phyloP scores from a whole-genome alignment of 1,139 yeast genomes.

The Zygoascus sp. region DNA sequence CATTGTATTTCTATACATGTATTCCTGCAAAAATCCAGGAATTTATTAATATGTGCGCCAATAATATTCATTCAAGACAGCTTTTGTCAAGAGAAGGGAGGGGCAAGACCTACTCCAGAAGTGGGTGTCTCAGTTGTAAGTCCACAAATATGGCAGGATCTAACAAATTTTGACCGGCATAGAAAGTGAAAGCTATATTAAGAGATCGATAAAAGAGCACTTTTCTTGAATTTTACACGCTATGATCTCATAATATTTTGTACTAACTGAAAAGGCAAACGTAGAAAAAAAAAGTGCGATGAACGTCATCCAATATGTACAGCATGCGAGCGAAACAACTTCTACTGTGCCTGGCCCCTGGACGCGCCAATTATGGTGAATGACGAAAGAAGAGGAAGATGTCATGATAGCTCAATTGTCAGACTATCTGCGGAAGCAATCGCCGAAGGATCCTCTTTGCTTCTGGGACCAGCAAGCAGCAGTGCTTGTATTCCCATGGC shows the following conservation, averaged over 20 bases:
- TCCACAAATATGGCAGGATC: background rate
- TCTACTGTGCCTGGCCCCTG: constrained; percentile 40
- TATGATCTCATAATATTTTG: no score
- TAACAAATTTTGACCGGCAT: background rate
- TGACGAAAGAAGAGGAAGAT: no score
- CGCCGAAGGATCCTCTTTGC: background rate
- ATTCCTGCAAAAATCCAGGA: background rate
- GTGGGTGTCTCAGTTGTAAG: constrained; percentile 10
- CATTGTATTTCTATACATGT: no score
- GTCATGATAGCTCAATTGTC: no score
- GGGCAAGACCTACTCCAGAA: constrained; percentile 4
- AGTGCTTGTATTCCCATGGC: background rate
- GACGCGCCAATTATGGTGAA: background rate
- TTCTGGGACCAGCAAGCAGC: background rate
- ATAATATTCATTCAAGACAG: background rate
- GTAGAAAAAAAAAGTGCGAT: constrained; percentile 54
- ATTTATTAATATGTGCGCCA: background rate
- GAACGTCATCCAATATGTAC: constrained; percentile 57
- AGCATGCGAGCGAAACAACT: constrained; percentile 52
- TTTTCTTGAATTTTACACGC: no score
- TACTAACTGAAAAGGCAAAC: background rate
- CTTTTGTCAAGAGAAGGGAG: background rate
- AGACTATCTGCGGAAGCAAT: background rate
- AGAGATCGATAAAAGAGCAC: no score
- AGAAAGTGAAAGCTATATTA: background rate